These are phyloP conservation scores for Cutaneotrichosporon cutaneum DNA, from an alignment of 1,284 basidiomycete genomes.

Conservation along the genomic window DNA sequence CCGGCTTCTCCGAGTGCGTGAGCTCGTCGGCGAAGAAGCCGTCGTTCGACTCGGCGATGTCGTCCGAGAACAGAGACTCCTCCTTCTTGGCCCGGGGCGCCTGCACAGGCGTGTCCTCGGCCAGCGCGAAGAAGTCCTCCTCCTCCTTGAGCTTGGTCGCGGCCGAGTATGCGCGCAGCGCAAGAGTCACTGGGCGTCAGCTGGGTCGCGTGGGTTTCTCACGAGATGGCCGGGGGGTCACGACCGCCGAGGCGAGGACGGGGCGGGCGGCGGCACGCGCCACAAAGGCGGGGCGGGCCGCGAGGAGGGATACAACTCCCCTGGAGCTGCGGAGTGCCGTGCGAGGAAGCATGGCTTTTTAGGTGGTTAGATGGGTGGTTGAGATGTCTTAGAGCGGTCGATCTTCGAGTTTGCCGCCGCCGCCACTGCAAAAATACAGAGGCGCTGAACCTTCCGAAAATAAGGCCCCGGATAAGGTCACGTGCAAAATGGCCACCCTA, in stretches of 20 bases:
- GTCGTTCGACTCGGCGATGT: constrained; percentile 1
- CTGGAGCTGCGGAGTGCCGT: constrained; percentile 10
- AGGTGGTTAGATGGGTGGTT: neutral
- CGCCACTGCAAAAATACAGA: constrained; percentile 4
- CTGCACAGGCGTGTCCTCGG: constrained; percentile 4
- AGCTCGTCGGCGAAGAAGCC: constrained; percentile 24
- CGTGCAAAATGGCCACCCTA: neutral
- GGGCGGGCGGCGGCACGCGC: neutral
- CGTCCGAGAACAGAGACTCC: neutral
- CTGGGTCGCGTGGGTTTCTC: neutral
- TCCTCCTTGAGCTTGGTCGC: constrained; percentile 25
- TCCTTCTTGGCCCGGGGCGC: neutral
- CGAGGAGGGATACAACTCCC: neutral
- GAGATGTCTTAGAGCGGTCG: neutral
- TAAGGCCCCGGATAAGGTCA: constrained; percentile 1
- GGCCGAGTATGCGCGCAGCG: constrained; percentile 19
- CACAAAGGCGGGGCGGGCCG: neutral
- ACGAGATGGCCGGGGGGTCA: neutral
- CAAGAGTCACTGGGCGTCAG: constrained; percentile 9
- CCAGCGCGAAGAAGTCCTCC: constrained; percentile 15
- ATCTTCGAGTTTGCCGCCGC: neutral
- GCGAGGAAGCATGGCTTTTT: constrained; percentile 11
- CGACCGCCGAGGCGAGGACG: neutral
- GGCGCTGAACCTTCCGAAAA: neutral
- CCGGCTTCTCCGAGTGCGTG: constrained; percentile 1